Percentiles rank a stretch among this genome's conserved stretches.
Conservation (phyloP, 345 rosid genomes). For the Lepidium didymum region DNA sequence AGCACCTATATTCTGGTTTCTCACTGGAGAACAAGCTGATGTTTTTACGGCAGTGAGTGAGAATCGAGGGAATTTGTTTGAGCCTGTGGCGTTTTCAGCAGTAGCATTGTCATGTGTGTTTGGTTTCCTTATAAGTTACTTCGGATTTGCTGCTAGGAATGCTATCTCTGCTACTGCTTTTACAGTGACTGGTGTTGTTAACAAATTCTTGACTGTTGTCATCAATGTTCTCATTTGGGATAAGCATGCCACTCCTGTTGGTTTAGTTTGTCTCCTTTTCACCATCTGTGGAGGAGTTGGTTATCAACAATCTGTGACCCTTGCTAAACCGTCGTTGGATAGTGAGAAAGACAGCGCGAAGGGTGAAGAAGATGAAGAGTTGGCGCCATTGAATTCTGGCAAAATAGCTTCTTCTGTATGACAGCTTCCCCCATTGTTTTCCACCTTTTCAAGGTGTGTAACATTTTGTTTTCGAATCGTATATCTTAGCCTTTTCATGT, state of each 20-base stretch:
- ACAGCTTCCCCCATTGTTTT: conserved; percentile 5
- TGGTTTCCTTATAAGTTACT: conserved; percentile 90
- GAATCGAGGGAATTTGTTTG: conserved; percentile 50
- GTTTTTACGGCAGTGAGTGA: conserved; percentile 55
- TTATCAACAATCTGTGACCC: conserved; percentile 92
- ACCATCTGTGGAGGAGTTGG: conserved; percentile 84
- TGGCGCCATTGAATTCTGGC: conserved; percentile 34
- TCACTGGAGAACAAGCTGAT: conserved; percentile 71
- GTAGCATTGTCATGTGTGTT: conserved; percentile 87
- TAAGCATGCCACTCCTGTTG: conserved; percentile 88
- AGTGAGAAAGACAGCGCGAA: not conserved
- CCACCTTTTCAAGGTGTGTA: conserved; percentile 1
- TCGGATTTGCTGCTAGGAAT: conserved; percentile 89
- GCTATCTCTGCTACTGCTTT: conserved; percentile 95
- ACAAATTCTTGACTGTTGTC: conserved; percentile 90
- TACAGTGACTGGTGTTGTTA: conserved; percentile 96
- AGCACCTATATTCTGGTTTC: conserved; percentile 86
- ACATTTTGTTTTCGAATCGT: not conserved
- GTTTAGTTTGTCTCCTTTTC: conserved; percentile 78
- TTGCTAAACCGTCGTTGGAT: not conserved
- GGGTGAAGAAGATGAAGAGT: conserved; percentile 23
- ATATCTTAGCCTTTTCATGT: not conserved
- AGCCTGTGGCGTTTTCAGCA: conserved; percentile 47
- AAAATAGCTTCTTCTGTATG: conserved; percentile 43
- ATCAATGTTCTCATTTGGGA: conserved; percentile 97